These are phyloP conservation scores for Pseudocercospora fijiensis DNA, from an alignment of 2,329 filamentous ascomycete genomes.

Conservation along the genomic window DNA sequence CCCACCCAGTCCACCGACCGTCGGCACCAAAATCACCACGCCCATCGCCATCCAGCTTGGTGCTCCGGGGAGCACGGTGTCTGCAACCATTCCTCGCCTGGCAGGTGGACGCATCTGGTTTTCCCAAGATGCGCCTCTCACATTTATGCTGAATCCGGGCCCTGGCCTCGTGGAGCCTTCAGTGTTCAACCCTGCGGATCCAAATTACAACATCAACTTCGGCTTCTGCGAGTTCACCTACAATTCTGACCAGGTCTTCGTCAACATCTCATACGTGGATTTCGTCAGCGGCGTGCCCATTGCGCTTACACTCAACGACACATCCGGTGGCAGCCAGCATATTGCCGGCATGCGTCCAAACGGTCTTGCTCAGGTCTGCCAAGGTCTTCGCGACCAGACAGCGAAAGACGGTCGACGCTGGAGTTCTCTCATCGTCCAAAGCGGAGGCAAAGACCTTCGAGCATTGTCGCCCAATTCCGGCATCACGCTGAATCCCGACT, in stretches of 20 bases:
- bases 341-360: conserved; percentile 61
- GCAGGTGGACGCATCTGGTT: conserved; percentile 43
- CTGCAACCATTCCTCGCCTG: conserved; percentile 38
- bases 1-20: conserved; percentile 35
- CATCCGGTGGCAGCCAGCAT: conserved; percentile 41
- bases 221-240: conserved; percentile 51
- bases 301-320: conserved; percentile 41
- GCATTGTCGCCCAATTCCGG: conserved; percentile 48
- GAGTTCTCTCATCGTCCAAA: conserved; percentile 57
- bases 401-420: conserved; percentile 58
- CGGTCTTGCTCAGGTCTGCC: conserved; percentile 58
- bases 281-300: conserved; percentile 46
- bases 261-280: conserved; percentile 45
- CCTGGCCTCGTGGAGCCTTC: conserved; percentile 40
- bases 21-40: conserved; percentile 39
- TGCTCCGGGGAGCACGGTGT: conserved; percentile 36
- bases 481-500: conserved; percentile 46
- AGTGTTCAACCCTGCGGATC: conserved; percentile 42
- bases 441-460: conserved; percentile 41
- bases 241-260: conserved; percentile 49
- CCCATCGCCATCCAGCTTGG: conserved; percentile 49
- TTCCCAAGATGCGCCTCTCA: conserved; percentile 35
- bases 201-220: conserved; percentile 48
- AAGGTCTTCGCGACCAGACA: conserved; percentile 57
- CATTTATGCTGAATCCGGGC: conserved; percentile 40